Conservation (phyloP, 1,284 basidiomycete genomes). For the Microbotryum saponariae region DNA sequence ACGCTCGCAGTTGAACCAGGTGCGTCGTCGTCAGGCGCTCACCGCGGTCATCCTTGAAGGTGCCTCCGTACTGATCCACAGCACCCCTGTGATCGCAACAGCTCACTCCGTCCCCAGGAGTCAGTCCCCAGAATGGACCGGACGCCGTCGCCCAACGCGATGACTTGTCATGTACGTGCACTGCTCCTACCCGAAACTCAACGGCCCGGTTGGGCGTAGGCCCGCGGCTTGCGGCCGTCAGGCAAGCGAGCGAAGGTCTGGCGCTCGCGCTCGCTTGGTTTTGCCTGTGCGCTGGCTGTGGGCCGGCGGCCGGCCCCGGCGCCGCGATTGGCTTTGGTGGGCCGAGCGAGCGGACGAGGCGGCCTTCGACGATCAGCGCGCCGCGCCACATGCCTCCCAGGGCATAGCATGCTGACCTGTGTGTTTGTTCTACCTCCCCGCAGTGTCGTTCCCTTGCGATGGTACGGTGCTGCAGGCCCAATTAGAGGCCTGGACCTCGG, state of each 20-base stretch:
- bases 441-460: slow-evolving; percentile 30
- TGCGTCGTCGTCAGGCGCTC: slow-evolving; percentile 1
- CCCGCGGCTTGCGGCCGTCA: too few relatives aligned
- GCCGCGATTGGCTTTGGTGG: background rate
- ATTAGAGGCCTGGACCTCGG: slow-evolving; percentile 73
- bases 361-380: too few relatives aligned
- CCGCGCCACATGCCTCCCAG: too few relatives aligned
- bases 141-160: background rate
- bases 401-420: background rate
- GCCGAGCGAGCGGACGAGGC: too few relatives aligned
- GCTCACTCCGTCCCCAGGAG: slow-evolving; percentile 19
- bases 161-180: background rate
- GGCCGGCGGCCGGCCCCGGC: too few relatives aligned
- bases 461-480: slow-evolving; percentile 58
- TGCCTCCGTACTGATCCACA: background rate
- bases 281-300: too few relatives aligned
- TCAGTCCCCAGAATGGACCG: slow-evolving; percentile 19
- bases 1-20: slow-evolving; percentile 22
- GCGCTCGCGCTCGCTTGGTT: too few relatives aligned
- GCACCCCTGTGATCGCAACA: background rate
- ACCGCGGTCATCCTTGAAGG: background rate
- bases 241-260: too few relatives aligned
- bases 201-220: too few relatives aligned
- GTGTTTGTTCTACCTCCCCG: background rate
- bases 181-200: too few relatives aligned